Conservation (phyloP, 305 asterid genomes). For the Solanum aculeatissimum region DNA sequence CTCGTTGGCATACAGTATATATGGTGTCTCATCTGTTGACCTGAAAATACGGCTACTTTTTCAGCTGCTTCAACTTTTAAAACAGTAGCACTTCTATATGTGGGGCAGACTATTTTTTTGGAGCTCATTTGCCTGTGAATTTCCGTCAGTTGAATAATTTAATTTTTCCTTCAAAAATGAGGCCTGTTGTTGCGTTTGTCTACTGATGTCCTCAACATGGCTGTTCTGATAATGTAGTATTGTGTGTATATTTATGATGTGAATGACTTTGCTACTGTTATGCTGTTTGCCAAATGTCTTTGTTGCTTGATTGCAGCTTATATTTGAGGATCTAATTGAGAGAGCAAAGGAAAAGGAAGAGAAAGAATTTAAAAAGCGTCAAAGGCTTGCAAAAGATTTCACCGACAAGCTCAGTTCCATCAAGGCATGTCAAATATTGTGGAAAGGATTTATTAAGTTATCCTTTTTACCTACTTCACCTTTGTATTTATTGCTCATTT, state of each 20-base stretch:
- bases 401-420: constrained; percentile 54
- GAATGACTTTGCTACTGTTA: not conserved
- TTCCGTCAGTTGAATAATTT: not conserved
- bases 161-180: not conserved
- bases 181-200: not conserved
- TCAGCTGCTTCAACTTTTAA: not conserved
- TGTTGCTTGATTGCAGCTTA: constrained; percentile 41
- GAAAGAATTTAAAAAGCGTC: constrained; percentile 84
- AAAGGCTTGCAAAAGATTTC: constrained; percentile 78
- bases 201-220: not conserved
- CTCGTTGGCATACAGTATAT: not conserved
- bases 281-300: not conserved
- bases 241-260: not conserved
- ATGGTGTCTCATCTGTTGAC: not conserved
- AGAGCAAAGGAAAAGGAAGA: constrained; percentile 97
- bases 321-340: constrained; percentile 74
- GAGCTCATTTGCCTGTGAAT: not conserved
- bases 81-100: not conserved
- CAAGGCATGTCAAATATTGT: constrained; percentile 43
- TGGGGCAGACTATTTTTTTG: not conserved
- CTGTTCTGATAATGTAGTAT: not conserved
- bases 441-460: not conserved
- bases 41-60: not conserved
- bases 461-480: not conserved
- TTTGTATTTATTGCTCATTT: not conserved